phyloP scores from a whole-genome alignment of 148 eudicot species.

The Oxyria digyna region DNA sequence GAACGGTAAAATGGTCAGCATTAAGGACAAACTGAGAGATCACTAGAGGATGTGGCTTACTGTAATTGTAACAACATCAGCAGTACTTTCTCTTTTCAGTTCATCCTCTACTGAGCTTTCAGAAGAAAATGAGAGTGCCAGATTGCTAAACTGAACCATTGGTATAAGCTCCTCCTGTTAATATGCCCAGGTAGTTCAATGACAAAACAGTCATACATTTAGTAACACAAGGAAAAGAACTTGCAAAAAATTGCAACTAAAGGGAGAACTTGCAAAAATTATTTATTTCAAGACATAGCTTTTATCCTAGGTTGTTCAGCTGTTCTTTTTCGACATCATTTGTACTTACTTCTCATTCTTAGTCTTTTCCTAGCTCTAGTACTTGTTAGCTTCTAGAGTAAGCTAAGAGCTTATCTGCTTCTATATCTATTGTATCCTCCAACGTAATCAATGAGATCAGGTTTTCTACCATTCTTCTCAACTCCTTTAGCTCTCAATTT shows the following conservation, averaged over 20 bases:
- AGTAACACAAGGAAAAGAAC: not conserved
- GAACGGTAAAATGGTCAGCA: not conserved
- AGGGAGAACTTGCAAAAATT: no score
- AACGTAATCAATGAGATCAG: no score
- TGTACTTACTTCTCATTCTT: no score
- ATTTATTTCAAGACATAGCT: no score
- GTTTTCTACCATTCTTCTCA: no score
- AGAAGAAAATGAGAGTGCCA: conserved; percentile 50
- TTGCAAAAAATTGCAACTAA: not conserved
- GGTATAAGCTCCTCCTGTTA: conserved; percentile 44
- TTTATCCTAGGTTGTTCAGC: no score
- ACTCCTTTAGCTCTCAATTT: not conserved
- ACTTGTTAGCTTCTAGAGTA: no score
- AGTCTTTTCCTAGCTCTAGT: no score
- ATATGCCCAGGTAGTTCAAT: not conserved
- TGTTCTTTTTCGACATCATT: no score
- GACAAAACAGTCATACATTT: not conserved
- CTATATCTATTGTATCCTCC: no score
- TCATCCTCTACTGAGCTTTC: conserved; percentile 66
- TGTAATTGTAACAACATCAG: conserved; percentile 46
- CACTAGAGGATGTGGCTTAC: conserved; percentile 21
- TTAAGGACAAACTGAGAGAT: not conserved
- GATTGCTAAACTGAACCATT: conserved; percentile 40
- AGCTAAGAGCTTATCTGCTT: no score
- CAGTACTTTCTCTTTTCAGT: conserved; percentile 52